These are phyloP conservation scores for Jamesozyma gamospora DNA, from an alignment of 805 yeast genomes.

Conservation along the genomic window DNA sequence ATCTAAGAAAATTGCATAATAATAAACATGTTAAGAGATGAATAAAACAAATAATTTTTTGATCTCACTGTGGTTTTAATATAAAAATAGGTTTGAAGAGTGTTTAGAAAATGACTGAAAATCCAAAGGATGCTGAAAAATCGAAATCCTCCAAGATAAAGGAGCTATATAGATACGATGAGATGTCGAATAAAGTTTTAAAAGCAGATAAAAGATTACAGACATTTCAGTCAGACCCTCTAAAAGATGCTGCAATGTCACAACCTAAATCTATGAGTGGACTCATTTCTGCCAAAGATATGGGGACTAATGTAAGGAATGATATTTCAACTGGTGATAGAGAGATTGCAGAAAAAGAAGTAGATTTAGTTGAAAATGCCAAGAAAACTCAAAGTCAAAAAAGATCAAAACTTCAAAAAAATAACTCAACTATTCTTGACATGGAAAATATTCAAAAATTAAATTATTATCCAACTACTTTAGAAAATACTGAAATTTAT, in stretches of 20 bases:
- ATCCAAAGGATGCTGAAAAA: constrained; percentile 8
- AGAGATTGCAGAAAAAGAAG: constrained; percentile 13
- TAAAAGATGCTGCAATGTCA: constrained; percentile 40
- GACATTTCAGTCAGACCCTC: constrained; percentile 32
- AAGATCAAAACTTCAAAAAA: neutral
- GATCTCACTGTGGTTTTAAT: too few relatives aligned
- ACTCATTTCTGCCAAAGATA: constrained; percentile 51
- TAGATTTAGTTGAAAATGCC: constrained; percentile 6
- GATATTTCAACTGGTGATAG: constrained; percentile 7
- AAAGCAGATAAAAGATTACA: constrained; percentile 45
- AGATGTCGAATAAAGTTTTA: constrained; percentile 70
- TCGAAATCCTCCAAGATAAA: constrained; percentile 15
- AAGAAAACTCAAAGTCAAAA: constrained; percentile 3
- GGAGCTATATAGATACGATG: constrained; percentile 48
- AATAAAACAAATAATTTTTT: too few relatives aligned
- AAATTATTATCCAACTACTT: constrained; percentile 53
- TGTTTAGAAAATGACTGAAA: constrained; percentile 7
- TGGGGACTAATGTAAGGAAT: constrained; percentile 41
- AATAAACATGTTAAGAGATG: too few relatives aligned
- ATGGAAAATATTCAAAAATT: constrained; percentile 38
- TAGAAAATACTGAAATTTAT: constrained; percentile 41
- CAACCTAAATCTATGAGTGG: constrained; percentile 70
- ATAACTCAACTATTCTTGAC: constrained; percentile 26
- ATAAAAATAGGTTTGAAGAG: too few relatives aligned
- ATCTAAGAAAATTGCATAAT: too few relatives aligned